phyloP scores from a whole-genome alignment of 495 filamentous ascomycete genomes.

The Pyronema domesticum region DNA sequence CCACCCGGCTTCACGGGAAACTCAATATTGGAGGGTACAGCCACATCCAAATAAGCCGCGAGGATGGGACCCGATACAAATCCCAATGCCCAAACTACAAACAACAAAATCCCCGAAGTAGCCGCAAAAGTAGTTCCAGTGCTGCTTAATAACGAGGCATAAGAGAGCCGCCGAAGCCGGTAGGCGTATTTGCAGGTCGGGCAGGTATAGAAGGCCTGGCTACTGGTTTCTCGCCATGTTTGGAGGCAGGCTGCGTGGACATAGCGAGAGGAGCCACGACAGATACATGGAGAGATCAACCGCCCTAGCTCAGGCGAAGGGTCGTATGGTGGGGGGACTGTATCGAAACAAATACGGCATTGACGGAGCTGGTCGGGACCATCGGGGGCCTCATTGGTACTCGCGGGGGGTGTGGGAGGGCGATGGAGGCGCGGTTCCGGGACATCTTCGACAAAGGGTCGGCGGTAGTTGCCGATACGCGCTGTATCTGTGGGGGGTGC shows the following conservation, averaged over 20 bases:
- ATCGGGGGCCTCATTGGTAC: not conserved
- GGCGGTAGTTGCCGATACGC: constrained; percentile 17
- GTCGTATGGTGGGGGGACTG: constrained; percentile 58
- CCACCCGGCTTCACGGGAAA: constrained; percentile 22
- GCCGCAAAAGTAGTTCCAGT: constrained; percentile 2
- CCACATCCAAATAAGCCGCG: constrained; percentile 55
- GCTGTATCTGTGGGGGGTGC: constrained; percentile 7
- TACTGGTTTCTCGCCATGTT: constrained; percentile 60
- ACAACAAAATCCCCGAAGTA: constrained; percentile 37
- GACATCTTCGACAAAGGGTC: constrained; percentile 20
- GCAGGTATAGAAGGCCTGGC: constrained; percentile 63
- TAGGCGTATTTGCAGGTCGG: constrained; percentile 79
- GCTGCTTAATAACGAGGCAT: not conserved
- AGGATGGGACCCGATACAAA: constrained; percentile 91
- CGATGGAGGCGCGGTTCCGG: constrained; percentile 26
- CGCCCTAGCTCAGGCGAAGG: constrained; percentile 54
- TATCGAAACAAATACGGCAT: constrained; percentile 88
- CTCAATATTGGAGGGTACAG: constrained; percentile 29
- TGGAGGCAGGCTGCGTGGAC: constrained; percentile 91
- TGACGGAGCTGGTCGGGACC: constrained; percentile 39
- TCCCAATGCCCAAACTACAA: constrained; percentile 59
- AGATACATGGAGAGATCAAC: constrained; percentile 80
- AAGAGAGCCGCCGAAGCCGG: constrained; percentile 50
- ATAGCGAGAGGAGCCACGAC: constrained; percentile 80
- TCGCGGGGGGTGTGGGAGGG: not conserved